Evolutionary conservation across 208 protist genomes (phyloP).

Genomic region (Leishmania braziliensis): DNA sequence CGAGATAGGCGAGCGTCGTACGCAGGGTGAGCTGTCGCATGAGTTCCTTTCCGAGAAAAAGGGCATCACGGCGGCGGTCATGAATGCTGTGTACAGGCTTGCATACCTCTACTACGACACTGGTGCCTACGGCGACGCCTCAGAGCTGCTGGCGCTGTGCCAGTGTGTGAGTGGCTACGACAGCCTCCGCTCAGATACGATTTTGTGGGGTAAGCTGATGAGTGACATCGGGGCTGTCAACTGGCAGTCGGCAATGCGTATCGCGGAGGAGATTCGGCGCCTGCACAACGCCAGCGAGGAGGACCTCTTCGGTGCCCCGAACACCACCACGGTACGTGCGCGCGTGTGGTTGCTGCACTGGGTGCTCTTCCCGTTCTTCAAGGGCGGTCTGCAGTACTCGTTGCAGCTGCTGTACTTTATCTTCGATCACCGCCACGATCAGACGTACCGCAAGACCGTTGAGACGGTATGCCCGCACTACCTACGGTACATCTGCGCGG

Average conservation of each 20-base stretch:
- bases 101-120: slow-evolving; percentile 90
- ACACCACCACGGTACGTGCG: slow-evolving; percentile 65
- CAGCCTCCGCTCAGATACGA: slow-evolving; percentile 45
- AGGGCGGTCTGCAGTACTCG: slow-evolving; percentile 80
- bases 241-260: slow-evolving; percentile 82
- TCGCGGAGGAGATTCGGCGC: slow-evolving; percentile 70
- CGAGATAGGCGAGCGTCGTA: slow-evolving; percentile 74
- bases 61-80: slow-evolving; percentile 70
- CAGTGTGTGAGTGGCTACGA: slow-evolving; percentile 84
- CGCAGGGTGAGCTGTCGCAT: slow-evolving; percentile 73
- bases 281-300: slow-evolving; percentile 76
- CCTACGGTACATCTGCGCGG: slow-evolving; percentile 90
- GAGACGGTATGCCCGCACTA: slow-evolving; percentile 91
- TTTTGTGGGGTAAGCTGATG: slow-evolving; percentile 90
- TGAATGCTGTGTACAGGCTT: slow-evolving; percentile 75
- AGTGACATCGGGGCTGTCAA: slow-evolving; percentile 83
- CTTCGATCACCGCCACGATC: slow-evolving; percentile 75
- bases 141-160: slow-evolving; percentile 83
- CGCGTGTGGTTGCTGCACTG: slow-evolving; percentile 92
- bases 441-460: slow-evolving; percentile 79
- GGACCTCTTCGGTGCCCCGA: slow-evolving; percentile 60
- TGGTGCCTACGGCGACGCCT: slow-evolving; percentile 77
- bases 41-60: slow-evolving; percentile 69
- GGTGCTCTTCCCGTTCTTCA: slow-evolving; percentile 94
- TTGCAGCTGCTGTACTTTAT: slow-evolving; percentile 80